Evolutionary conservation across 1,139 yeast species (phyloP).

Genomic region (Protomyces gravidus): DNA sequence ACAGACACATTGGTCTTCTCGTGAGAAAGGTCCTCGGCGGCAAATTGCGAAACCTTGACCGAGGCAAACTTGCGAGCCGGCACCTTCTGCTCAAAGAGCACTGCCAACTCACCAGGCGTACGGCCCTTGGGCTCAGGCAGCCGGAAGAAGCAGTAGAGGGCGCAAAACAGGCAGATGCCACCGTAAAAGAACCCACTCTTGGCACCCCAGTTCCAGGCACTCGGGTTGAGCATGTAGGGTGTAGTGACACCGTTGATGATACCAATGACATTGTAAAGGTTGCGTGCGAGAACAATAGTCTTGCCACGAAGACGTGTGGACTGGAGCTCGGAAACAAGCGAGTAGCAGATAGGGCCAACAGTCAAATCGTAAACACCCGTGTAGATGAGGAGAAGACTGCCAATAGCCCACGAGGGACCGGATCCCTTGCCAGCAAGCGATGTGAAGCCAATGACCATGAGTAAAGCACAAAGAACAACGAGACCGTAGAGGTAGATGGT

Average conservation of each 20-base stretch:
- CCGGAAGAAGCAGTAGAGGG: slow-evolving; percentile 49
- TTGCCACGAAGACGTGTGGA: slow-evolving; percentile 54
- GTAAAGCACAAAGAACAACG: slow-evolving; percentile 35
- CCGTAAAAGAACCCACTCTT: slow-evolving; percentile 59
- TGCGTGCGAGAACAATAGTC: slow-evolving; percentile 55
- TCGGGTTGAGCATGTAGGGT: slow-evolving; percentile 61
- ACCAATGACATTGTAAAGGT: slow-evolving; percentile 47
- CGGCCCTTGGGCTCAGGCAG: slow-evolving; percentile 58
- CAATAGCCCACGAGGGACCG: slow-evolving; percentile 38
- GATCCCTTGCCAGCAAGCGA: slow-evolving; percentile 36
- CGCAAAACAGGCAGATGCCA: slow-evolving; percentile 45
- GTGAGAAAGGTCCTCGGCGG: neutral
- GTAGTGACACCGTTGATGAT: slow-evolving; percentile 48
- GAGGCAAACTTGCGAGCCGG: slow-evolving; percentile 48
- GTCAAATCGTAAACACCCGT: slow-evolving; percentile 51
- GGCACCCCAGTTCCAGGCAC: slow-evolving; percentile 56
- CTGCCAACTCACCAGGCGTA: slow-evolving; percentile 58
- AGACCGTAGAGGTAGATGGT: slow-evolving; percentile 35
- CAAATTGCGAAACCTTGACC: neutral
- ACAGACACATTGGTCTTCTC: slow-evolving; percentile 1
- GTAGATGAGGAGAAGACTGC: slow-evolving; percentile 48
- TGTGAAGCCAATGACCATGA: slow-evolving; percentile 46
- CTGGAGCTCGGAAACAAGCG: slow-evolving; percentile 56
- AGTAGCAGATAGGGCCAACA: slow-evolving; percentile 58
- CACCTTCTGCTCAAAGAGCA: slow-evolving; percentile 47